These are phyloP conservation scores for Prunus kanzakura DNA, from an alignment of 306 rosid genomes.

Conservation along the genomic window DNA sequence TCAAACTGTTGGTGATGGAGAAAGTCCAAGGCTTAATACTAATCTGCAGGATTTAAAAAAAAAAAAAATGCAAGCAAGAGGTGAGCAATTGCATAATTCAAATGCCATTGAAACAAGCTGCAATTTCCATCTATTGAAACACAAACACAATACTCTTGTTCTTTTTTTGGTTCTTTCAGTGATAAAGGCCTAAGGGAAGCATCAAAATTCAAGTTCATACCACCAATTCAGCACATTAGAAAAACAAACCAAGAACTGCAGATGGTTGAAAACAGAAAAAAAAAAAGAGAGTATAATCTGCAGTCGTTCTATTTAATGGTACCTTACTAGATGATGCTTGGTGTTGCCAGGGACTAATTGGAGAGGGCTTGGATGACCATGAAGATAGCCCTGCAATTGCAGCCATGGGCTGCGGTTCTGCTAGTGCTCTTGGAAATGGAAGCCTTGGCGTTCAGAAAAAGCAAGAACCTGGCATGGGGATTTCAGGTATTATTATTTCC, in stretches of 20 bases:
- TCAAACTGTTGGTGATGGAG: constrained; percentile 18
- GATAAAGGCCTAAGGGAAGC: neutral
- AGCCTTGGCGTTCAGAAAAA: neutral
- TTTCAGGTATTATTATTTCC: neutral
- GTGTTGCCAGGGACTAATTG: constrained; percentile 8
- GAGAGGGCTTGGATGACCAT: constrained; percentile 22
- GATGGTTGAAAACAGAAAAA: neutral
- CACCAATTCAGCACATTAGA: neutral
- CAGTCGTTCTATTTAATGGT: neutral
- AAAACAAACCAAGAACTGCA: neutral
- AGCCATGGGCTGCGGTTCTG: constrained; percentile 27
- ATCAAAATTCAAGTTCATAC: neutral
- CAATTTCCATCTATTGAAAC: neutral
- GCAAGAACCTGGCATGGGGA: neutral
- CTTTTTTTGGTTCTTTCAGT: neutral
- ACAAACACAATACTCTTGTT: neutral
- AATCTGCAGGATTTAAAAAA: constrained; percentile 22
- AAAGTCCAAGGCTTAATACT: constrained; percentile 20
- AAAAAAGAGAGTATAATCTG: neutral
- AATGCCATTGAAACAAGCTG: neutral
- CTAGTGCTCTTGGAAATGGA: neutral
- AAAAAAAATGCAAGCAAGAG: neutral
- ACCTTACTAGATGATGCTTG: constrained; percentile 41
- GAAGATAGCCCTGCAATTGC: constrained; percentile 32
- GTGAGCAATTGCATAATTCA: neutral